Evolutionary conservation across 257 asterid genomes (phyloP).

Genomic region (Primulina tabacum): DNA sequence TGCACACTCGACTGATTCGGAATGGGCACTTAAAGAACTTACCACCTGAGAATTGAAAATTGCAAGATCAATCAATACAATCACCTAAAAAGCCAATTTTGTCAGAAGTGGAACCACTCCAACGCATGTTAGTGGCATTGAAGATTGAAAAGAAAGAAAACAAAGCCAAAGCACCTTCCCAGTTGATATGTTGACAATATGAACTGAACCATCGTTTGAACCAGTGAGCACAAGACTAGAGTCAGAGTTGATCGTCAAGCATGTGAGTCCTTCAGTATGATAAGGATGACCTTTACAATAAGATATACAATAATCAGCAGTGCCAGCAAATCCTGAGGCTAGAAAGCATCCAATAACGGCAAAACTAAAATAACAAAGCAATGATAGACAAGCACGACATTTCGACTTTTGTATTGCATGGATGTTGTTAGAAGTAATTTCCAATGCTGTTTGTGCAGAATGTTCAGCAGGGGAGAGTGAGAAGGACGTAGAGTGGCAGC

Average conservation of each 20-base stretch:
- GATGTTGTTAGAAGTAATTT: too few species aligned
- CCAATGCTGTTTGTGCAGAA: background rate
- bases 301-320: constrained; percentile 14
- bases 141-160: constrained; percentile 6
- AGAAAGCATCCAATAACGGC: background rate
- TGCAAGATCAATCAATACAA: constrained; percentile 6
- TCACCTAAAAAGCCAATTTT: constrained; percentile 10
- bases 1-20: constrained; percentile 84
- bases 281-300: constrained; percentile 62
- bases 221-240: constrained; percentile 80
- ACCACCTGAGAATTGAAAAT: constrained; percentile 6
- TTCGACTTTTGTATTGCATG: too few species aligned
- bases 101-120: constrained; percentile 7
- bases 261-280: constrained; percentile 78
- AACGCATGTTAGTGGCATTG: background rate
- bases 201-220: constrained; percentile 68
- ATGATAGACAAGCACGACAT: background rate
- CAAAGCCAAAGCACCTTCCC: constrained; percentile 53
- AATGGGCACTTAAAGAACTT: constrained; percentile 58
- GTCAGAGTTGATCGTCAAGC: constrained; percentile 76
- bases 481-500: background rate
- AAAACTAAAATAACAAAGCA: background rate
- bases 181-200: constrained; percentile 65
- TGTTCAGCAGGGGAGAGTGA: background rate
- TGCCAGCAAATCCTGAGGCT: constrained; percentile 3